A percentile compares a stretch with the other conserved stretches of the same genome.
These are phyloP conservation scores for Volvariella surrecta DNA, from an alignment of 1,284 basidiomycete genomes.

Conservation along the genomic window DNA sequence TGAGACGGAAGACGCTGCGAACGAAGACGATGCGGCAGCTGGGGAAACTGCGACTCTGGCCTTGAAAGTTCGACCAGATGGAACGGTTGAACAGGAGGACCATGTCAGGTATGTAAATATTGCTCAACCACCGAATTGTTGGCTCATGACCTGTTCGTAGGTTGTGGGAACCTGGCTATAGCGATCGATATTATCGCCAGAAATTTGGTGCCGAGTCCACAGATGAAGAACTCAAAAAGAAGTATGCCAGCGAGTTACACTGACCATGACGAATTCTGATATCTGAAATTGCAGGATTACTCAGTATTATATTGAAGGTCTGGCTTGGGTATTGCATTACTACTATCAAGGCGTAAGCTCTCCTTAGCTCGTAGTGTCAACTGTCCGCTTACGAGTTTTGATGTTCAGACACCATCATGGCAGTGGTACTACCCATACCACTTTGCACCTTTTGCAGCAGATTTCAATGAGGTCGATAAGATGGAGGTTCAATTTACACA, in stretches of 20 bases:
- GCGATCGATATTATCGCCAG: conserved; percentile 89
- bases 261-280: conserved; percentile 2
- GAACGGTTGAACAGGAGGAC: conserved; percentile 89
- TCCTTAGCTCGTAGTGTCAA: conserved; percentile 6
- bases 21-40: conserved; percentile 41
- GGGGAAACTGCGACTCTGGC: conserved; percentile 34
- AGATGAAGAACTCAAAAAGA: conserved; percentile 68
- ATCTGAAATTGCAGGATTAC: conserved; percentile 53
- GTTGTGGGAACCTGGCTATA: conserved; percentile 92
- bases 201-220: conserved; percentile 82
- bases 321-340: conserved; percentile 95
- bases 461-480: conserved; percentile 77
- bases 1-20: conserved; percentile 27
- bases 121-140: conserved; percentile 7
- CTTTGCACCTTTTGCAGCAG: conserved; percentile 96
- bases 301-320: conserved; percentile 84
- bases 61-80: conserved; percentile 78
- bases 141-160: conserved; percentile 29
- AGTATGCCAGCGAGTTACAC: no score
- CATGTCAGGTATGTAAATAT: conserved; percentile 69
- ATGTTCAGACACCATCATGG: conserved; percentile 85
- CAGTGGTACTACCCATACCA: conserved; percentile 99
- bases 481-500: conserved; percentile 76
- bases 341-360: conserved; percentile 91
- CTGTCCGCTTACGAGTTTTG: conserved; percentile 8